A percentile compares a stretch with the other conserved stretches of the same genome.
phyloP scores from a whole-genome alignment of 345 rosid genomes.

The Rubroshorea leprosula region DNA sequence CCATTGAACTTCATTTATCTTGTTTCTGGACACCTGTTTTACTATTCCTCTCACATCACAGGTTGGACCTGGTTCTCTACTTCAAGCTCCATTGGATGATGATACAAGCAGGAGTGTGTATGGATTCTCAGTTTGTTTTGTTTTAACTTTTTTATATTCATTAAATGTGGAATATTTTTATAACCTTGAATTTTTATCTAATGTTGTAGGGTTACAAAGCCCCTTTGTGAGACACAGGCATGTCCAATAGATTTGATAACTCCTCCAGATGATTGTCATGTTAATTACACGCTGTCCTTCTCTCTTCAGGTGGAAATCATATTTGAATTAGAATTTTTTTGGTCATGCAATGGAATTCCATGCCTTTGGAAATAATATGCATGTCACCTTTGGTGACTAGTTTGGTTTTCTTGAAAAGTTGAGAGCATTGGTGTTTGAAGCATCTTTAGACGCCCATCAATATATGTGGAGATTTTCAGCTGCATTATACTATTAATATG shows the following conservation, averaged over 20 bases:
- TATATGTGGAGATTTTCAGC: background rate
- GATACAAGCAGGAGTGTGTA: slow-evolving; percentile 70
- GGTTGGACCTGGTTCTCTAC: slow-evolving; percentile 87
- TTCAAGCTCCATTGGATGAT: slow-evolving; percentile 83
- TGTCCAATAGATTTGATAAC: slow-evolving; percentile 87
- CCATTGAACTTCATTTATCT: slow-evolving; percentile 14
- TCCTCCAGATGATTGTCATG: slow-evolving; percentile 99
- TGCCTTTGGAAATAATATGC: background rate
- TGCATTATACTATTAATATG: background rate
- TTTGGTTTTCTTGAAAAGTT: background rate
- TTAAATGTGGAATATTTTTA: slow-evolving; percentile 11
- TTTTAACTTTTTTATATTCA: slow-evolving; percentile 7
- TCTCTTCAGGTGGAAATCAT: slow-evolving; percentile 71
- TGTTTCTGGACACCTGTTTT: background rate
- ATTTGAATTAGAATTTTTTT: slow-evolving; percentile 18
- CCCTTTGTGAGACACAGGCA: slow-evolving; percentile 69
- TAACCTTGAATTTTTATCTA: slow-evolving; percentile 2
- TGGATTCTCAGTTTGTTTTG: slow-evolving; percentile 22
- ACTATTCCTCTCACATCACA: slow-evolving; percentile 24
- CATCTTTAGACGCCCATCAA: no score
- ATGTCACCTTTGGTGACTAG: background rate
- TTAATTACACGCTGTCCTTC: slow-evolving; percentile 82
- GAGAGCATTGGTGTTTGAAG: background rate
- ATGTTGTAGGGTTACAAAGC: slow-evolving; percentile 58
- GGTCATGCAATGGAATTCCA: slow-evolving; percentile 10